Conservation (phyloP, 2,329 filamentous ascomycete genomes). For the Cadophora sp. region DNA sequence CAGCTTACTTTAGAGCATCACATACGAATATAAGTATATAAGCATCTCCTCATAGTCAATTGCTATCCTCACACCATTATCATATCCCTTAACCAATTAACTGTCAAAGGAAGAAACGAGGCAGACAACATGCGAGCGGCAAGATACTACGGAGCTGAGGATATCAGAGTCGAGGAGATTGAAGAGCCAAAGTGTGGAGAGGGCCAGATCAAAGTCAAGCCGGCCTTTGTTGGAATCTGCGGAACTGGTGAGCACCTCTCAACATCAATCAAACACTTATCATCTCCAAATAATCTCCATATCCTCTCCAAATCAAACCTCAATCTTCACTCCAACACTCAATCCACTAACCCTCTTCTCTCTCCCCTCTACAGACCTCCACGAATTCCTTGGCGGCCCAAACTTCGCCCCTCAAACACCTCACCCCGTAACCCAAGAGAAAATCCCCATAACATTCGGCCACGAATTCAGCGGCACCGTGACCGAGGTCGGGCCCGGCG, state of each 20-base stretch:
- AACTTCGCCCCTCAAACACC: constrained; percentile 57
- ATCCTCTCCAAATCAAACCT: background rate
- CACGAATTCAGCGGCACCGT: constrained; percentile 70
- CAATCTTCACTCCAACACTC: background rate
- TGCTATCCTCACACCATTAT: background rate
- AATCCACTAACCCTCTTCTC: background rate
- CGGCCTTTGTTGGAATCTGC: constrained; percentile 60
- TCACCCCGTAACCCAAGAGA: constrained; percentile 63
- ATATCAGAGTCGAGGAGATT: constrained; percentile 61
- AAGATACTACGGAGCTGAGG: constrained; percentile 60
- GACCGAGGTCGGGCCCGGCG: constrained; percentile 60
- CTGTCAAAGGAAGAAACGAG: constrained; percentile 12
- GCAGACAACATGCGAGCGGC: constrained; percentile 56
- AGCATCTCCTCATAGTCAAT: background rate
- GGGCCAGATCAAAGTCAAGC: constrained; percentile 58
- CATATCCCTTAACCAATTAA: background rate
- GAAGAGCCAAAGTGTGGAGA: constrained; percentile 54
- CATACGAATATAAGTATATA: background rate
- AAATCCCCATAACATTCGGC: constrained; percentile 65
- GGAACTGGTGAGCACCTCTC: constrained; percentile 47
- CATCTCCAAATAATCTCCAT: background rate
- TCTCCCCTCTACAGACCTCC: constrained; percentile 50
- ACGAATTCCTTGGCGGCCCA: constrained; percentile 58
- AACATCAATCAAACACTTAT: background rate
- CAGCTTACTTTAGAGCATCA: background rate